These are phyloP conservation scores for Verruconis gallopava DNA, from an alignment of 2,329 filamentous ascomycete species.

Conservation along the genomic window DNA sequence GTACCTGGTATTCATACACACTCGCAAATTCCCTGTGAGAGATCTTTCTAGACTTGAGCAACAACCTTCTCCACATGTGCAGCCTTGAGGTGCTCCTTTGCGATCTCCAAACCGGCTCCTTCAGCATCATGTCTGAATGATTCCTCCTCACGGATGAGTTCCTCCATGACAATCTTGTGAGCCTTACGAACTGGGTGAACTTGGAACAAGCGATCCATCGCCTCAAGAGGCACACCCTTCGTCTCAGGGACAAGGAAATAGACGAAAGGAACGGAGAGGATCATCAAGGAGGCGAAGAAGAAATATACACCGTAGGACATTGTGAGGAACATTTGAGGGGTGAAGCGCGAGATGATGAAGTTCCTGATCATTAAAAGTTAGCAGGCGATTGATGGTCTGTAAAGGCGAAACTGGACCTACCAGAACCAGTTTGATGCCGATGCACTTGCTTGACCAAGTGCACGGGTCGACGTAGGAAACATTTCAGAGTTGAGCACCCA, in stretches of 20 bases:
- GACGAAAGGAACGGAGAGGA: slow-evolving; percentile 31
- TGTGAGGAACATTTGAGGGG: slow-evolving; percentile 45
- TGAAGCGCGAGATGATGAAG: slow-evolving; percentile 56
- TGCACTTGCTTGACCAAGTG: slow-evolving; percentile 59
- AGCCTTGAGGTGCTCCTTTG: slow-evolving; percentile 3
- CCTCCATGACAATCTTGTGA: slow-evolving; percentile 26
- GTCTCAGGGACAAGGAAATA: slow-evolving; percentile 32
- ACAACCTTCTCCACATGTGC: slow-evolving; percentile 6
- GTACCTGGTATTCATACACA: too few species aligned
- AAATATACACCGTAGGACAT: slow-evolving; percentile 33
- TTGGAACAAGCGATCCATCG: slow-evolving; percentile 34
- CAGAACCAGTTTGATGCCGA: slow-evolving; percentile 61
- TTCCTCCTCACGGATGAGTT: slow-evolving; percentile 25
- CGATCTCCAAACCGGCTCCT: slow-evolving; percentile 18
- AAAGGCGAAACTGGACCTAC: too few species aligned
- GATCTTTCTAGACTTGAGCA: background rate
- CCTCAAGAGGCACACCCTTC: slow-evolving; percentile 32
- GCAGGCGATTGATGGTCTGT: too few species aligned
- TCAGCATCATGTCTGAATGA: slow-evolving; percentile 30
- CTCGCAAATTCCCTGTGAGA: too few species aligned
- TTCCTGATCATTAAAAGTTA: too few species aligned
- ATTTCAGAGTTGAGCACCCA: slow-evolving; percentile 67
- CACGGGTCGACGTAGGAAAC: slow-evolving; percentile 56
- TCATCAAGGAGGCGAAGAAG: slow-evolving; percentile 37
- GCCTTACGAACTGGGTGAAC: slow-evolving; percentile 30